Evolutionary conservation across 495 filamentous ascomycete species (phyloP), one percentile per base, ranked within the genome.

Genomic region (Talaromyces stipitatus): DNA sequence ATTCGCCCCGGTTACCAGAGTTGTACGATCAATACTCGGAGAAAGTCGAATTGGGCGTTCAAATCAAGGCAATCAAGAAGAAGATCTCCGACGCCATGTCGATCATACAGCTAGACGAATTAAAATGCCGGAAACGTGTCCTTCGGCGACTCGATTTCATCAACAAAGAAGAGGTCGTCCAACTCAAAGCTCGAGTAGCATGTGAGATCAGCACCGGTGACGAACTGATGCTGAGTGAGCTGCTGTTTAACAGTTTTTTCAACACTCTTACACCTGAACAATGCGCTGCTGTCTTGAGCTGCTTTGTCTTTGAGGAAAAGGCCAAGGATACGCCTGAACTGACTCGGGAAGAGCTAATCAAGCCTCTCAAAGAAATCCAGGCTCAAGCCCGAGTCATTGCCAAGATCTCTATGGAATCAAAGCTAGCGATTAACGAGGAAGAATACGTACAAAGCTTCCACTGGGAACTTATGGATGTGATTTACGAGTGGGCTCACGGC

Each of bases 261-360:
- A 97, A 97, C 69, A 91, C 96, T 62, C 77, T 97, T 26, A 85
- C 83, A 0, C 91, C 94, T 0, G 92, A 97, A 65, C 78, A 92
- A 65, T 85, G 82, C 60, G 94, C 95, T 2, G 82, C 92, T 16
- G 79, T 89, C 9, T 77, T 98, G 52, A 95, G 89, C 65, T 88
- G 88, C 61, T 98, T 98, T 72, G 91, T 97, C 57, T 96, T 96
- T 60, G 94, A 98, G 68, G 94, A 98, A 75, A 95, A 95, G 72
- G 81, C 86, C 30, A 85, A 90, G 50, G 83, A 91, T 30, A 70
- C 80, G n/a, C 76, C 74, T 30, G 65, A 77, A 7, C 73, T 96
- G 38, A 59, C 61, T 54, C 86, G 84, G 57, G 90, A 95, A 32
- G 91, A 96, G 62, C 79, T 97, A 18, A 79, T 80, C 53, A 94